Percentiles rank a stretch among this genome's conserved stretches.
Conservation (phyloP, 208 protist species). For the Zelonia costaricensis region DNA sequence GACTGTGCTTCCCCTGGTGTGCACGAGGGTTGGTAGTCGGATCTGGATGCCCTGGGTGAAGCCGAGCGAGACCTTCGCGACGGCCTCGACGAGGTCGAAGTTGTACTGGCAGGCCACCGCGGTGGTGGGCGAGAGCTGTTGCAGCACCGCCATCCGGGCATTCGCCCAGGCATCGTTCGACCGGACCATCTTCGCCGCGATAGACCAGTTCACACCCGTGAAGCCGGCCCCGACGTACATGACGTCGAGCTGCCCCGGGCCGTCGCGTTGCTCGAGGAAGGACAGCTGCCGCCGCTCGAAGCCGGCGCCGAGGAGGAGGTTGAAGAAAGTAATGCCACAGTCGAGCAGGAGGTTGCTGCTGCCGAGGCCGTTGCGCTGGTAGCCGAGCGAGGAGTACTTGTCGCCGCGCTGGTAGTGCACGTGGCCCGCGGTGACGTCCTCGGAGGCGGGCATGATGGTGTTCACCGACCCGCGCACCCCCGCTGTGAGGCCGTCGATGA, state of each 20-base stretch:
- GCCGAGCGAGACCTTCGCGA: conserved; percentile 59
- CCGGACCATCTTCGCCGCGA: conserved; percentile 77
- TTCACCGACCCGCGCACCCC: conserved; percentile 63
- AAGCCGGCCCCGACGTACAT: conserved; percentile 84
- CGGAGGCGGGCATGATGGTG: conserved; percentile 80
- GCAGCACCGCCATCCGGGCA: conserved; percentile 68
- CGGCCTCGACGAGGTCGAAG: conserved; percentile 57
- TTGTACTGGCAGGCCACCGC: conserved; percentile 73
- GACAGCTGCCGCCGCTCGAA: conserved; percentile 84
- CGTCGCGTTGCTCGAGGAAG: conserved; percentile 75
- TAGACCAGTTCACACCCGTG: conserved; percentile 77
- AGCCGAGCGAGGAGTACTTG: conserved; percentile 69
- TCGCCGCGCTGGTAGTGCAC: conserved; percentile 74
- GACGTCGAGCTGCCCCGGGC: conserved; percentile 64
- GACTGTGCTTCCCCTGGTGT: conserved; percentile 26
- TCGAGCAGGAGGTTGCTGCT: conserved; percentile 86
- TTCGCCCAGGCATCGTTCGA: conserved; percentile 68
- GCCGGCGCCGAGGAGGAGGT: conserved; percentile 76
- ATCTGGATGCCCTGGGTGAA: conserved; percentile 81
- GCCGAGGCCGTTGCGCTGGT: conserved; percentile 84
- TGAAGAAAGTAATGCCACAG: conserved; percentile 81
- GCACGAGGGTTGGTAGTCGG: conserved; percentile 46
- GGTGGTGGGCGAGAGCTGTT: conserved; percentile 60
- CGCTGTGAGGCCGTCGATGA: conserved; percentile 73
- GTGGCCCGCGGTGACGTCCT: conserved; percentile 65